Evolutionary conservation across 352 stramenopile genomes (phyloP).

Genomic region (Phytophthora niederhauseri): DNA sequence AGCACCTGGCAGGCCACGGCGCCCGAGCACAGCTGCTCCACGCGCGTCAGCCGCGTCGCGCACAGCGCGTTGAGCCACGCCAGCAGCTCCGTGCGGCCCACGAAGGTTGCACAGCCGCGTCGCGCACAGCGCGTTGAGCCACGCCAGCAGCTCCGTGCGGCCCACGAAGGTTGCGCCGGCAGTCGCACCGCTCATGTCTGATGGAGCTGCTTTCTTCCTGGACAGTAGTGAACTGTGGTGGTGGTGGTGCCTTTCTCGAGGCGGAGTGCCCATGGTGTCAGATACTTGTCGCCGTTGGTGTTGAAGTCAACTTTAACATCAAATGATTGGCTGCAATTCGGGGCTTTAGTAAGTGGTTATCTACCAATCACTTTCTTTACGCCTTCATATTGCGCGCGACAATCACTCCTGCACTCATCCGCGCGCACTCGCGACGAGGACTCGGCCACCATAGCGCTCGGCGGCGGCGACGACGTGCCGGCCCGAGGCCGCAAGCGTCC

Average conservation of each 20-base stretch:
- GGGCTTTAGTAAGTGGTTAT: background rate
- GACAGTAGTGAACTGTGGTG: background rate
- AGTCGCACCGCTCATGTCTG: background rate
- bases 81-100: slow-evolving; percentile 78
- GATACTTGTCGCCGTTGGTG: too few species aligned
- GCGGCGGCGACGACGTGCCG: slow-evolving; percentile 6
- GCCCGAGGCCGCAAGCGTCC: slow-evolving; percentile 38
- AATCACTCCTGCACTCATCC: slow-evolving; percentile 21
- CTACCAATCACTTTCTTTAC: background rate
- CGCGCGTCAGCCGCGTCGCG: slow-evolving; percentile 92
- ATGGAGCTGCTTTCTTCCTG: too few species aligned
- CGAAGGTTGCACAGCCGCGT: slow-evolving; percentile 68
- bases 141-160: slow-evolving; percentile 91
- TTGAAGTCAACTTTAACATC: background rate
- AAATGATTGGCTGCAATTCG: background rate
- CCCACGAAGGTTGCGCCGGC: background rate
- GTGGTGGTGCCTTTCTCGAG: background rate
- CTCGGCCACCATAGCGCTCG: slow-evolving; percentile 22
- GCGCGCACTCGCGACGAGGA: background rate
- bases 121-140: slow-evolving; percentile 95
- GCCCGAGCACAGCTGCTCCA: slow-evolving; percentile 96
- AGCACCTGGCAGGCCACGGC: slow-evolving; percentile 97
- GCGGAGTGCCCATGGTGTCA: background rate
- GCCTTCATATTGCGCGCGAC: slow-evolving; percentile 10
- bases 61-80: slow-evolving; percentile 97